These are phyloP conservation scores for Magnolia kwangsiensis DNA, from an alignment of 164 flowering plant genomes.

Conservation along the genomic window DNA sequence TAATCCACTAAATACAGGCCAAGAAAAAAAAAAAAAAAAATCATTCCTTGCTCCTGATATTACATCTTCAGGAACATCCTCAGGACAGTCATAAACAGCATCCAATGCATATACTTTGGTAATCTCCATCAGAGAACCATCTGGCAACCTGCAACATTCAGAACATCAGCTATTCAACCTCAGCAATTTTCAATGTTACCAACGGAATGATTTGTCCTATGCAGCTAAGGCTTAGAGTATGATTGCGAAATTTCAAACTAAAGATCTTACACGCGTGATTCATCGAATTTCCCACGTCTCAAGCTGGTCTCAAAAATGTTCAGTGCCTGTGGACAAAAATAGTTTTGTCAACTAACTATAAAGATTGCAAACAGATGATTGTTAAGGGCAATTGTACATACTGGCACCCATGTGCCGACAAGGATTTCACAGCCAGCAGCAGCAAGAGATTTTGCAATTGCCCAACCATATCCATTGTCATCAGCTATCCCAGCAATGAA, in stretches of 20 bases:
- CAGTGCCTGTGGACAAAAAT: conserved; percentile 49
- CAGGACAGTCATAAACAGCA: conserved; percentile 84
- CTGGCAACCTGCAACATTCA: conserved; percentile 57
- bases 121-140: conserved; percentile 95
- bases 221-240: neutral
- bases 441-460: conserved; percentile 96
- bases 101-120: conserved; percentile 82
- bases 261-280: conserved; percentile 72
- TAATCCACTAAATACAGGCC: neutral
- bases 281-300: conserved; percentile 94
- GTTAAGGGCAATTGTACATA: conserved; percentile 35
- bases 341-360: neutral
- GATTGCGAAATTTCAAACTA: neutral
- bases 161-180: neutral
- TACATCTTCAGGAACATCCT: conserved; percentile 98
- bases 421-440: conserved; percentile 99
- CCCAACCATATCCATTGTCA: conserved; percentile 99
- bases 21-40: neutral
- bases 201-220: neutral
- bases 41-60: conserved; percentile 1
- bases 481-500: conserved; percentile 97
- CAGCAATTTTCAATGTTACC: neutral
- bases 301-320: conserved; percentile 90
- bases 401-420: conserved; percentile 98
- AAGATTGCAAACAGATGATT: neutral